phyloP scores from a whole-genome alignment of 2,329 filamentous ascomycete species.

The Phialocephala sp. region DNA sequence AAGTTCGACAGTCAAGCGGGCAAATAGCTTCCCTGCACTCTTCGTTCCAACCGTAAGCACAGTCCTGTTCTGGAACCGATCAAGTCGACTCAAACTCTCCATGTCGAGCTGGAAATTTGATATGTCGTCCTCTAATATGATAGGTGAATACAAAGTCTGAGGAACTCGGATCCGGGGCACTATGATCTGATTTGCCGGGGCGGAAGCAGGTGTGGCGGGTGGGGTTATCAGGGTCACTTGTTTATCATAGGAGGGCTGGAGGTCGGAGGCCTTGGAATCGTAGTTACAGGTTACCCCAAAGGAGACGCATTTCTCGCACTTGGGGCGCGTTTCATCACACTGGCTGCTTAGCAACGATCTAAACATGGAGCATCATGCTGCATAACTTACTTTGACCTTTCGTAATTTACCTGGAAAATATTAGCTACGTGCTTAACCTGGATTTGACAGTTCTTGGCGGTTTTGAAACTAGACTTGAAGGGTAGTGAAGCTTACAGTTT shows the following conservation, averaged over 20 bases:
- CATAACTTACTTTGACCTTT: conserved; percentile 49
- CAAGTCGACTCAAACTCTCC: conserved; percentile 44
- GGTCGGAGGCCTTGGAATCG: conserved; percentile 38
- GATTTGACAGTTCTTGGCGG: not conserved
- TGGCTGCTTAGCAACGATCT: conserved; percentile 33
- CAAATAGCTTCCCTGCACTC: conserved; percentile 43
- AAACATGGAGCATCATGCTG: not conserved
- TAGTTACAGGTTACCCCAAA: conserved; percentile 58
- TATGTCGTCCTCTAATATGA: not conserved
- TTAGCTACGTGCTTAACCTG: not conserved
- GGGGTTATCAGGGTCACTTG: conserved; percentile 24
- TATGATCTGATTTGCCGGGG: not conserved
- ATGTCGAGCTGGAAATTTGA: conserved; percentile 28
- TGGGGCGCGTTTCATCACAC: conserved; percentile 60
- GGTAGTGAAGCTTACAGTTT: conserved; percentile 56
- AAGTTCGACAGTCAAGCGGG: conserved; percentile 46
- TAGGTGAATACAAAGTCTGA: not conserved
- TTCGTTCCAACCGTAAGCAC: conserved; percentile 48
- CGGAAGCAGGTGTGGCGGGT: not conserved
- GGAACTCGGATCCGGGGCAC: not conserved
- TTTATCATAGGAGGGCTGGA: conserved; percentile 44
- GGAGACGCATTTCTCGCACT: conserved; percentile 53
- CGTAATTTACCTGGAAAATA: conserved; percentile 51
- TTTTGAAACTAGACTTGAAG: not conserved
- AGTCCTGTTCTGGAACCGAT: conserved; percentile 51